Percentiles rank a stretch among this genome's conserved stretches.
Evolutionary conservation across 2,329 filamentous ascomycete species (phyloP).

Genomic region (Aspergillus versicolor): DNA sequence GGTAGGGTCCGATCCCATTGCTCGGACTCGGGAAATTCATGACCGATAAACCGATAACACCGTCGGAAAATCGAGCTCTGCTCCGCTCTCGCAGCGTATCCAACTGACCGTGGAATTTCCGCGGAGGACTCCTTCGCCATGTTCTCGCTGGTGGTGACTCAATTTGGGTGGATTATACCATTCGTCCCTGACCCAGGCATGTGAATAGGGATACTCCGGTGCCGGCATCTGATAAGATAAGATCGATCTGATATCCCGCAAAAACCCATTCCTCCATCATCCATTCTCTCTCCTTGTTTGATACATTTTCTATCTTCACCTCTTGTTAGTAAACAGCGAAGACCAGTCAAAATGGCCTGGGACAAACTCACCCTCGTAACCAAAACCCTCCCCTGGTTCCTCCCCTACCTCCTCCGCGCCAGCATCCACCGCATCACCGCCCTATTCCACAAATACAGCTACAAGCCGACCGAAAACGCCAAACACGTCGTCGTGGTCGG

Average conservation of each 20-base stretch:
- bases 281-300: not conserved
- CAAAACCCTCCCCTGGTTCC: not conserved
- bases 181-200: too few species aligned
- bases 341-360: not conserved
- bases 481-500: constrained; percentile 58
- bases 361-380: not conserved
- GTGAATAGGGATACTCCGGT: not conserved
- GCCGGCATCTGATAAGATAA: constrained; percentile 1
- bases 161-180: too few species aligned
- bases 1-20: not conserved
- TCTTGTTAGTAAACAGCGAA: too few species aligned
- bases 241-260: not conserved
- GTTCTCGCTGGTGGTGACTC: not conserved
- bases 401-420: not conserved
- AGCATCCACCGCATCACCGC: not conserved
- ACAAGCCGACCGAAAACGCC: constrained; percentile 12
- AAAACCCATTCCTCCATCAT: not conserved
- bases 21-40: not conserved
- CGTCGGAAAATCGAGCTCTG: not conserved
- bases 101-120: not conserved
- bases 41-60: not conserved
- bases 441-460: constrained; percentile 13
- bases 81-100: not conserved
- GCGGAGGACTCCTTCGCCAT: not conserved
- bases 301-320: too few species aligned